These are phyloP conservation scores for Suhomyces bokatorum DNA, from an alignment of 1,139 yeast genomes.

Conservation along the genomic window DNA sequence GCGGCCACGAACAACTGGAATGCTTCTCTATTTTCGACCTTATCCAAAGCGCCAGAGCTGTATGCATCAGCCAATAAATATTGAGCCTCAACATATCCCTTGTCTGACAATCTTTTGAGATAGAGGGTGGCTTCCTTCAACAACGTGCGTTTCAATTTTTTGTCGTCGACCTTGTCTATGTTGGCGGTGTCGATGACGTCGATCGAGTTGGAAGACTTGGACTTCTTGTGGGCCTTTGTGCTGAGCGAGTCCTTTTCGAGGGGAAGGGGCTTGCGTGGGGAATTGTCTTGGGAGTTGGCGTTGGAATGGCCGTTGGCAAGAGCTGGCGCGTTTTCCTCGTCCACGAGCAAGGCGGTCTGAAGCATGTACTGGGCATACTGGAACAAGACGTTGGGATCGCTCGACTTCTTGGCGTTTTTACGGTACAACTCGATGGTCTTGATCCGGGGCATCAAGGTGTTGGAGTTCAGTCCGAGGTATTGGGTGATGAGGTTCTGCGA, in stretches of 20 bases:
- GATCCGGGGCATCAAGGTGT: conserved; percentile 69
- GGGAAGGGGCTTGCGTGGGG: conserved; percentile 26
- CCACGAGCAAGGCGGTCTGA: conserved; percentile 74
- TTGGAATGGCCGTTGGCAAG: conserved; percentile 11
- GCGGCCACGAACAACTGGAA: conserved; percentile 79
- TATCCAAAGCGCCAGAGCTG: conserved; percentile 83
- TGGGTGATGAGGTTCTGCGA: conserved; percentile 46
- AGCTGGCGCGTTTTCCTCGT: conserved; percentile 21
- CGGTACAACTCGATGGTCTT: conserved; percentile 87
- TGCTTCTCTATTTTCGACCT: conserved; percentile 78
- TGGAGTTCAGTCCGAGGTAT: conserved; percentile 54
- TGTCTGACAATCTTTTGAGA: conserved; percentile 70
- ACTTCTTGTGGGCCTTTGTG: conserved; percentile 17
- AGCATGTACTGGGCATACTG: conserved; percentile 91
- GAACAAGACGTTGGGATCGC: conserved; percentile 82
- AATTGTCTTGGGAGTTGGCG: conserved; percentile 23
- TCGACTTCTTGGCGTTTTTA: conserved; percentile 78
- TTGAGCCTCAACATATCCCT: conserved; percentile 88
- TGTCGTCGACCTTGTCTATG: conserved; percentile 28
- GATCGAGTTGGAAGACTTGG: conserved; percentile 23
- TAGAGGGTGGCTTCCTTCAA: conserved; percentile 76
- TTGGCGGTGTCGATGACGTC: conserved; percentile 20
- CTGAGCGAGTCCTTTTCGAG: conserved; percentile 15
- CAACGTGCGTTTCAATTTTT: conserved; percentile 46
- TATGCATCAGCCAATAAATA: conserved; percentile 86